Conservation (phyloP, 2,329 filamentous ascomycete genomes). For the Lasiodiplodia hormozganensis region DNA sequence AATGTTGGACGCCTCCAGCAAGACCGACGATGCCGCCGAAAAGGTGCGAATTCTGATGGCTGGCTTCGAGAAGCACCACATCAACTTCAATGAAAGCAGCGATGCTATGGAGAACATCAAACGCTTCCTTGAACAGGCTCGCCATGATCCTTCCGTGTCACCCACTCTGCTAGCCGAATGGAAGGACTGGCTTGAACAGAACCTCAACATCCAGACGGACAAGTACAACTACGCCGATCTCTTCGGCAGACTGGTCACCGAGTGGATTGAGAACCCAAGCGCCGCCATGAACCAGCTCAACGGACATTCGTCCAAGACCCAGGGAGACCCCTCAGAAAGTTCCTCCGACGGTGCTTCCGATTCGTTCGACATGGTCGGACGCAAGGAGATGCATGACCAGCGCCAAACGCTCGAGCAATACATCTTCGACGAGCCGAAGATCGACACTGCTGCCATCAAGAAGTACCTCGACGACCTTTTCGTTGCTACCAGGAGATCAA, state of each 20-base stretch:
- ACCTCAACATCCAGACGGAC: slow-evolving; percentile 45
- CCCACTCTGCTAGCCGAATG: slow-evolving; percentile 41
- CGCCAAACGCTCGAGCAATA: slow-evolving; percentile 60
- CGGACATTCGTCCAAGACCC: background rate
- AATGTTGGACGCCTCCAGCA: slow-evolving; percentile 33
- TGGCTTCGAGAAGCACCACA: slow-evolving; percentile 35
- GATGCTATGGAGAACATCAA: slow-evolving; percentile 39
- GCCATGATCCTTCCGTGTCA: slow-evolving; percentile 46
- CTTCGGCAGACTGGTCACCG: slow-evolving; percentile 45
- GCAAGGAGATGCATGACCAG: slow-evolving; percentile 51
- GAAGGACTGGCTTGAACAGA: slow-evolving; percentile 40
- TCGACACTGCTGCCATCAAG: slow-evolving; percentile 55
- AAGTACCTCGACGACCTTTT: slow-evolving; percentile 62
- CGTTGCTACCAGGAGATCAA: slow-evolving; percentile 47
- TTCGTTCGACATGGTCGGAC: slow-evolving; percentile 52
- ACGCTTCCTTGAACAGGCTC: slow-evolving; percentile 46
- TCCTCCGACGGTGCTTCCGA: slow-evolving; percentile 35
- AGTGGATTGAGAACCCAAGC: slow-evolving; percentile 36
- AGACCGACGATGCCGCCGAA: slow-evolving; percentile 24
- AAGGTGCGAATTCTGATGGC: slow-evolving; percentile 36
- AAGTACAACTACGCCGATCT: slow-evolving; percentile 45
- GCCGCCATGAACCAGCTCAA: slow-evolving; percentile 16
- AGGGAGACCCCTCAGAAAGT: background rate
- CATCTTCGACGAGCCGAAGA: slow-evolving; percentile 60
- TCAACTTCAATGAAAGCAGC: slow-evolving; percentile 21